Conservation (phyloP, 495 filamentous ascomycete genomes). For the Penicillium robsamsonii region DNA sequence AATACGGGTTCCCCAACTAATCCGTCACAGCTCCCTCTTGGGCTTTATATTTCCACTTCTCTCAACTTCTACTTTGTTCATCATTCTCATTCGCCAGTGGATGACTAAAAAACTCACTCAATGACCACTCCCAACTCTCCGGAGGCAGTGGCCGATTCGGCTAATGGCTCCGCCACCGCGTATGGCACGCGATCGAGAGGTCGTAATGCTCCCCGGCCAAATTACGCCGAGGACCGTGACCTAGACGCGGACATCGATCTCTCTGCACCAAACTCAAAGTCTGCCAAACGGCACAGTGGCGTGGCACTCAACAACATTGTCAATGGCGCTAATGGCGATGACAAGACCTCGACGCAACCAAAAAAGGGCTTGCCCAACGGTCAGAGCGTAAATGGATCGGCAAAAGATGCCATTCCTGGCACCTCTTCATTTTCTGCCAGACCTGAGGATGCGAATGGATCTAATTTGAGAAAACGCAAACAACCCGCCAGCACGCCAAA, state of each 20-base stretch:
- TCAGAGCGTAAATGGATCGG: slow-evolving; percentile 29
- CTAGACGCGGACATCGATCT: slow-evolving; percentile 77
- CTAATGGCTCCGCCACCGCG: slow-evolving; percentile 54
- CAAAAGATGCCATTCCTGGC: slow-evolving; percentile 60
- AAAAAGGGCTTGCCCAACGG: slow-evolving; percentile 46
- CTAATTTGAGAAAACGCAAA: slow-evolving; percentile 73
- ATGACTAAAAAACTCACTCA: slow-evolving; percentile 43
- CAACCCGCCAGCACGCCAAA: slow-evolving; percentile 56
- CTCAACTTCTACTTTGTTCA: slow-evolving; percentile 22
- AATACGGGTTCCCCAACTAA: slow-evolving; percentile 9
- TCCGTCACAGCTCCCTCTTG: slow-evolving; percentile 15
- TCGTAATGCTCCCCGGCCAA: slow-evolving; percentile 77
- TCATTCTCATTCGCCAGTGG: slow-evolving; percentile 15
- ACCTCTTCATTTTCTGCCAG: slow-evolving; percentile 61
- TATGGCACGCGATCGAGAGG: slow-evolving; percentile 97
- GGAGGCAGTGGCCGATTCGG: slow-evolving; percentile 41
- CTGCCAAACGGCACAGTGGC: slow-evolving; percentile 42
- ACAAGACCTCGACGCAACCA: slow-evolving; percentile 41
- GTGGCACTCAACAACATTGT: slow-evolving; percentile 24
- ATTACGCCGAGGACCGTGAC: slow-evolving; percentile 97
- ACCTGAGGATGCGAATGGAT: slow-evolving; percentile 38
- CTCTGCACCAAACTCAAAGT: slow-evolving; percentile 44
- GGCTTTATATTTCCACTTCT: slow-evolving; percentile 1
- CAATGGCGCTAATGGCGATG: slow-evolving; percentile 42
- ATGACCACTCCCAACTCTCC: slow-evolving; percentile 54